Percentiles rank a stretch among this genome's conserved stretches.
Evolutionary conservation across 1,284 basidiomycete species (phyloP).

Genomic region (Fomitopsis palustris): DNA sequence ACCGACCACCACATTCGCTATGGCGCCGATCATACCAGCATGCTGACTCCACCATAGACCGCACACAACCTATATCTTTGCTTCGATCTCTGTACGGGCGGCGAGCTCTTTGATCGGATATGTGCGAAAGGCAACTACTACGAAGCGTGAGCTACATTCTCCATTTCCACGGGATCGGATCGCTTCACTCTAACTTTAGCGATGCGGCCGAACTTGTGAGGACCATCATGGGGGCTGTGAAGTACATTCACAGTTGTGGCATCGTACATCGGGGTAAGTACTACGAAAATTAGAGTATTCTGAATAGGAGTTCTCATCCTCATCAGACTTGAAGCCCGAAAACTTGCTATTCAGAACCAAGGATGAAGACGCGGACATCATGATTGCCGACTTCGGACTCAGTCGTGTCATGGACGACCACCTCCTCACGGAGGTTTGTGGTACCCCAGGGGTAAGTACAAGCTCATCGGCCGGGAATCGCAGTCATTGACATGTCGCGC

Average conservation of each 20-base stretch:
- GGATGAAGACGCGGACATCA: conserved; percentile 90
- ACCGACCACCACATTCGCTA: not conserved
- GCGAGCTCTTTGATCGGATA: conserved; percentile 97
- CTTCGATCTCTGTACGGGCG: conserved; percentile 96
- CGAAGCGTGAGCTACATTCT: conserved; percentile 65
- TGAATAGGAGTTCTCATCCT: not conserved
- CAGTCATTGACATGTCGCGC: not conserved
- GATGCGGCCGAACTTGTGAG: conserved; percentile 90
- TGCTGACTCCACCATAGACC: conserved; percentile 47
- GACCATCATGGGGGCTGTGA: conserved; percentile 84
- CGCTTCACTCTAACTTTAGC: conserved; percentile 36
- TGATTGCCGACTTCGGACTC: conserved; percentile 97
- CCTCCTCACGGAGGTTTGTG: conserved; percentile 92
- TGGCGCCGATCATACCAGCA: not conserved
- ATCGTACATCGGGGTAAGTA: conserved; percentile 89
- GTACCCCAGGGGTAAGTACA: conserved; percentile 71
- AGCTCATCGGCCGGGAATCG: not conserved
- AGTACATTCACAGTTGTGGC: conserved; percentile 89
- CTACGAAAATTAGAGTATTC: not conserved
- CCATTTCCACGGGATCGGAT: not conserved
- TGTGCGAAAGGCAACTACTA: conserved; percentile 97
- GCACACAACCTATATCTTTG: conserved; percentile 93
- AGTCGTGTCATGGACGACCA: conserved; percentile 88
- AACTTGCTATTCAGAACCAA: conserved; percentile 93
- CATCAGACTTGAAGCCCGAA: conserved; percentile 90